Evolutionary conservation across 441 rosid species (phyloP).

Genomic region (Corymbia citriodora): DNA sequence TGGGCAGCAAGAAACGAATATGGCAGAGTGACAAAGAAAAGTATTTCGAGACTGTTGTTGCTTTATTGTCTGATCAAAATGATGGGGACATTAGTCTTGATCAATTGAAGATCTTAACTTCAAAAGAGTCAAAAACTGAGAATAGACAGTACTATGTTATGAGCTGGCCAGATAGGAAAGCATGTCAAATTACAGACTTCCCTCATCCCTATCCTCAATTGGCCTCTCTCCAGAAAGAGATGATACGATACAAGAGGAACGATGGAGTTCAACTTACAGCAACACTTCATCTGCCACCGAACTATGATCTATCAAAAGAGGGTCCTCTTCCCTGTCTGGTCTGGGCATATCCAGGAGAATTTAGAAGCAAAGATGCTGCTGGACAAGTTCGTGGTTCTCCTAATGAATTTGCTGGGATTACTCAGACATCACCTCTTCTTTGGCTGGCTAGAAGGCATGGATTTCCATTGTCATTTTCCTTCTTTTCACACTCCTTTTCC

Average conservation of each 20-base stretch:
- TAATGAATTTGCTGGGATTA: conserved; percentile 90
- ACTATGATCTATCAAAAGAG: conserved; percentile 80
- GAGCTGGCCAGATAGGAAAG: conserved; percentile 81
- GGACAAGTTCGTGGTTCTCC: conserved; percentile 99
- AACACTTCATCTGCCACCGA: conserved; percentile 86
- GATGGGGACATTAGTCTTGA: conserved; percentile 65
- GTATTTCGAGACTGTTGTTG: conserved; percentile 77
- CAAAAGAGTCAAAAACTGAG: conserved; percentile 91
- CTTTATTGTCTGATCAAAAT: conserved; percentile 79
- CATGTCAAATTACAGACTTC: conserved; percentile 70
- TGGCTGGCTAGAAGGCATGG: conserved; percentile 93
- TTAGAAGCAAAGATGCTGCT: conserved; percentile 98
- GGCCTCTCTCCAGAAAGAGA: conserved; percentile 87
- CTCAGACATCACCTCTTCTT: conserved; percentile 85
- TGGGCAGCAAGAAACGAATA: conserved; percentile 87
- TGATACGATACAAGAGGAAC: conserved; percentile 89
- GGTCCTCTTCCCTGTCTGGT: conserved; percentile 92
- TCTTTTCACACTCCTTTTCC: not conserved
- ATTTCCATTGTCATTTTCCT: not conserved
- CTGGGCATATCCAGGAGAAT: conserved; percentile 99
- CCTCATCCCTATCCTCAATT: conserved; percentile 96
- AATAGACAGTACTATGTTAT: conserved; percentile 80
- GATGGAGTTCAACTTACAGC: conserved; percentile 97
- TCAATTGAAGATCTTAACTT: conserved; percentile 73
- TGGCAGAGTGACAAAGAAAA: conserved; percentile 96